Base-by-base conservation (phyloP, 2,329 filamentous ascomycete species). In the Coniochaeta ligniaria region DNA sequence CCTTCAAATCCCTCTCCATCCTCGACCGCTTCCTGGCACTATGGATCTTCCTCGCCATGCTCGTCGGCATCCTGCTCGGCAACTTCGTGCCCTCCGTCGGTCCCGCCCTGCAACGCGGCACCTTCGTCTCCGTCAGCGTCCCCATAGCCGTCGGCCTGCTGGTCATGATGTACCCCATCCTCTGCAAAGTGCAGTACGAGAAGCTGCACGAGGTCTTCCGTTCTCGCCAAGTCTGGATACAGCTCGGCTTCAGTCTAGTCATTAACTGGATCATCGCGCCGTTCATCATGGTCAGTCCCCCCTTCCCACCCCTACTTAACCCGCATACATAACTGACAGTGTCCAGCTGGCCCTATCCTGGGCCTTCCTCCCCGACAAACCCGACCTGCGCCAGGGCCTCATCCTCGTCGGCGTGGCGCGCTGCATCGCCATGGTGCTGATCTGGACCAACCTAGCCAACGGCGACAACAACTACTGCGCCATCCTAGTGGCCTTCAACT, bases 151-250 rank as follows among this genome's bases (percentile, higher is more conserved):
- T 94, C 56, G 91, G 91, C 0, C 75, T 96, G 1, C 80, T 96
- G 1, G 86, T 94, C 45, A 96, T 96, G 91, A 96, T 96, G 90
- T 95, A 94, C 68, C 92, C 91, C 0, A 95, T 95, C 62, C 77
- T 95, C 0, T 95, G 90, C 80, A 94, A 93, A 72, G 88, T 95
- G 12, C 84, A 84, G 41, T 94, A 85, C 72, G 91, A 95, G 71
- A 83, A 84, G 0, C 74, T 95, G 8, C 89, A 91, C 71, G 75
- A 82, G 3, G 77, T 91, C 2, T 80, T 94, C 62, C 71, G 76
- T 2, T 78, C 84, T 5, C 78, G 78, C 5, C 76, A 77, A 0
- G 76, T 95, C 1, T 95, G 90, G 91, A 83, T 85, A 58, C 91
- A 96, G 71, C 83, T 96, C 17, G 76, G 71, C 0, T 90, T 96